phyloP scores from a whole-genome alignment of 257 asterid species.

The Eustoma russellianum region DNA sequence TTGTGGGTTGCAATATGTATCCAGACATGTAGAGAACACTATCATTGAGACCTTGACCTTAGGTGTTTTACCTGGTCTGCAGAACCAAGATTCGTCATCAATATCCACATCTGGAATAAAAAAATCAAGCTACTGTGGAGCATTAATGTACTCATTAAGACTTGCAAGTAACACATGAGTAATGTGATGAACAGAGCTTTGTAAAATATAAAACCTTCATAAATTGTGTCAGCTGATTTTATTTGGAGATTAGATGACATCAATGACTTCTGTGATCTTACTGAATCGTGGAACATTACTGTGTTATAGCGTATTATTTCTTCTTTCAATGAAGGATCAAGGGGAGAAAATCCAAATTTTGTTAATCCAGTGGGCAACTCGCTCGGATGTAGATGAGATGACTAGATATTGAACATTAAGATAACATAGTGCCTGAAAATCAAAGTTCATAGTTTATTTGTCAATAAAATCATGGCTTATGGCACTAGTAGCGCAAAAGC shows the following conservation, averaged over 20 bases:
- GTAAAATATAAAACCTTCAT: constrained; percentile 1
- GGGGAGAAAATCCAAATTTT: constrained; percentile 22
- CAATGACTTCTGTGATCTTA: constrained; percentile 34
- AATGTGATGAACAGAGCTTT: too few relatives aligned
- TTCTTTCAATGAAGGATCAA: constrained; percentile 16
- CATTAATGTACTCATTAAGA: too few relatives aligned
- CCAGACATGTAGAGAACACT: too few relatives aligned
- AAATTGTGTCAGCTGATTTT: constrained; percentile 2
- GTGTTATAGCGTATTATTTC: constrained; percentile 30
- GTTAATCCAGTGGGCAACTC: constrained; percentile 22
- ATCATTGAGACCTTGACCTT: too few relatives aligned
- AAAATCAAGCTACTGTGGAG: too few relatives aligned
- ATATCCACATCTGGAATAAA: too few relatives aligned
- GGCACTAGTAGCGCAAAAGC: background rate
- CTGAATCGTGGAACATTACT: constrained; percentile 38
- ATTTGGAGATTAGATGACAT: constrained; percentile 8
- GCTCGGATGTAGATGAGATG: constrained; percentile 33
- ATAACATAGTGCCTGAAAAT: constrained; percentile 31
- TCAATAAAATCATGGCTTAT: too few relatives aligned
- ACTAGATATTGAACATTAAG: constrained; percentile 39
- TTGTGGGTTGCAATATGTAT: too few relatives aligned
- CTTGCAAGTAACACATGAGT: too few relatives aligned
- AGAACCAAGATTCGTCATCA: too few relatives aligned
- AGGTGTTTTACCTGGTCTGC: too few relatives aligned
- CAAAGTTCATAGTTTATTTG: too few relatives aligned